phyloP scores from a whole-genome alignment of 257 asterid genomes.

The Przewalskia tangutica region DNA sequence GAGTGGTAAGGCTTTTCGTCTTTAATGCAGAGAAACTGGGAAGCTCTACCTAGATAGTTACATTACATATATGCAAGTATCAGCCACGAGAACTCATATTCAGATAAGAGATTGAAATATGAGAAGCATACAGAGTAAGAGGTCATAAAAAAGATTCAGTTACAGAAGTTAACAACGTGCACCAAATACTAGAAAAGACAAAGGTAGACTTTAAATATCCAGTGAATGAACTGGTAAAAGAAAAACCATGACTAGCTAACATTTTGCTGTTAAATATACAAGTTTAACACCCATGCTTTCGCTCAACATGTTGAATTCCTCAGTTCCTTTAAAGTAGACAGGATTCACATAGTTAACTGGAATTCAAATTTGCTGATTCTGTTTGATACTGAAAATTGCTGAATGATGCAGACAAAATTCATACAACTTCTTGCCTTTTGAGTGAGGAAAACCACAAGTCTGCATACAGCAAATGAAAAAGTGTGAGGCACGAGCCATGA shows the following conservation, averaged over 20 bases:
- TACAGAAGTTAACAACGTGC: not conserved
- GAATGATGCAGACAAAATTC: not conserved
- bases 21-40: slow-evolving; percentile 50
- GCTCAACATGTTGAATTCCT: not conserved
- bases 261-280: not conserved
- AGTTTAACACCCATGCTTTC: not conserved
- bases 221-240: not conserved
- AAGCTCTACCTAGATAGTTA: slow-evolving; percentile 40
- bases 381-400: not conserved
- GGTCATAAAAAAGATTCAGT: not conserved
- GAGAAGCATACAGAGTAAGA: not conserved
- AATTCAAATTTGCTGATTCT: not conserved
- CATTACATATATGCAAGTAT: not conserved
- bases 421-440: not conserved
- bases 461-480: not conserved
- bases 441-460: not conserved
- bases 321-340: not conserved
- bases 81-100: not conserved
- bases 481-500: not conserved
- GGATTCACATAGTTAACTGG: not conserved
- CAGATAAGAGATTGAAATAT: not conserved
- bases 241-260: not conserved
- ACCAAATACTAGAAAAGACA: not conserved
- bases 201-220: not conserved
- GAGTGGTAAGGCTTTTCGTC: slow-evolving; percentile 70